Base-by-base conservation (phyloP, 768 basidiomycete genomes). In the Tricholomella constricta region DNA sequence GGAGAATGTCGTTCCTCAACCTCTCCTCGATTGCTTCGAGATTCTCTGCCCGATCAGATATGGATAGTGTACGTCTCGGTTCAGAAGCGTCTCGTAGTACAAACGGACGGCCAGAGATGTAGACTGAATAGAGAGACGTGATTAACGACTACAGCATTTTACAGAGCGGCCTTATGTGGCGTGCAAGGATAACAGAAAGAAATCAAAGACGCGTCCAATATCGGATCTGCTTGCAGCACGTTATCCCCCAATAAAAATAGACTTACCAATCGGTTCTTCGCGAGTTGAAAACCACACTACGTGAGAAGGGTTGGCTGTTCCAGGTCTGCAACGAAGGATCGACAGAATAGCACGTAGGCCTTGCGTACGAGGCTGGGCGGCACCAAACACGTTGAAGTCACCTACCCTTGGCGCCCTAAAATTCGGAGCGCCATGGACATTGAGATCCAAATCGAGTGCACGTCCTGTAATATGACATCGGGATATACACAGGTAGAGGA, bases 221-320 rank as follows among this genome's bases (percentile, higher is more conserved):
- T n/a, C 41, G 4, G 42, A 25, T 10, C 20, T 20, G 23, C 40
- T 25, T 23, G 27, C 38, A 46, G 22, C 27, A 14, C n/a, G 34
- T 12, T 22, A 34, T 14, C 15, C 34, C 19, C 14, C 6, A 32
- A 23, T 34, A 27, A 34, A 31, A 38, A 27, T 10, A 34, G 27
- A 76, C 85, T 55, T 69, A 93, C 94, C 84, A 47, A 96, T 84
- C 4, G 95, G 94, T 65, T 98, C 97, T 70, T 99, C 97, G 60
- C 97, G 81, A 11, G 96, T 97, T 25, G 90, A 97, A 70, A 98
- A 93, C 94, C 94, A 99, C 25, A 96, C 86, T 3, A 91, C 91
- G 61, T 85, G 88, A 2, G 87, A 83, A 10, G 86, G 81, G 55
- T 85, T 77, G 3, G 71, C 62, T 27, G 77, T 79, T 48, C 79